phyloP scores from a whole-genome alignment of 2,329 filamentous ascomycete genomes.

The Aspergillus fumigatus region DNA sequence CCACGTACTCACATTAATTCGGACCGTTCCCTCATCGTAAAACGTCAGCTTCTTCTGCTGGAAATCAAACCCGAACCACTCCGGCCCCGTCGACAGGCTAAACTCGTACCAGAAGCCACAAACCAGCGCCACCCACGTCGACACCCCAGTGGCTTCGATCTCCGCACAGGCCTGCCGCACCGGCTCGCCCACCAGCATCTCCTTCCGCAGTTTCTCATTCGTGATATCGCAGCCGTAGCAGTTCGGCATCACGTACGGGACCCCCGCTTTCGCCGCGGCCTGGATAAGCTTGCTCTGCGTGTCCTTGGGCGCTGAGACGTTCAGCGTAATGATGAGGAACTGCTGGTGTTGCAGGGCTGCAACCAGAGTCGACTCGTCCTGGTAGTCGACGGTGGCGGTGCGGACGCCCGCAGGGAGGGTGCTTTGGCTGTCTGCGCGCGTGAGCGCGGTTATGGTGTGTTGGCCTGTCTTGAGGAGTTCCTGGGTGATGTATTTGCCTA shows the following conservation, averaged over 20 bases:
- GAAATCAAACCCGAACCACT: conserved; percentile 48
- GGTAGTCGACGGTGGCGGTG: conserved; percentile 3
- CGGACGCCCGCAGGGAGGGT: not conserved
- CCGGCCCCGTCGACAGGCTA: conserved; percentile 34
- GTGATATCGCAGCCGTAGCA: conserved; percentile 27
- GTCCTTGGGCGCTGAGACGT: conserved; percentile 37
- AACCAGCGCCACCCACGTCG: conserved; percentile 38
- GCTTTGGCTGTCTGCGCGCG: conserved; percentile 27
- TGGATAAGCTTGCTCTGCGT: conserved; percentile 47
- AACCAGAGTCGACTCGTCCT: conserved; percentile 28
- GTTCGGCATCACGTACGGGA: conserved; percentile 55
- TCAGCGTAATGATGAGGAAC: conserved; percentile 52
- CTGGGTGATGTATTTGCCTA: conserved; percentile 28
- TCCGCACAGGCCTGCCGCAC: conserved; percentile 16
- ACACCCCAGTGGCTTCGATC: conserved; percentile 33
- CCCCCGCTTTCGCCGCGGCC: conserved; percentile 52
- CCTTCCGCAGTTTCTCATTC: conserved; percentile 25
- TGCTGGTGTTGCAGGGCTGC: conserved; percentile 51
- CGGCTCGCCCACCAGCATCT: conserved; percentile 8
- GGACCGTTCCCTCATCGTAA: conserved; percentile 53
- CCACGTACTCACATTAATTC: conserved; percentile 59
- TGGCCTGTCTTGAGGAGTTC: conserved; percentile 45
- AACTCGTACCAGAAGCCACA: conserved; percentile 53
- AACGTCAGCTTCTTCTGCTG: conserved; percentile 39
- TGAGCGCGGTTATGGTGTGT: conserved; percentile 49